Percentiles rank a stretch among this genome's conserved stretches.
Conservation (phyloP, 2,329 filamentous ascomycete species). For the Exserohilum turcica region DNA sequence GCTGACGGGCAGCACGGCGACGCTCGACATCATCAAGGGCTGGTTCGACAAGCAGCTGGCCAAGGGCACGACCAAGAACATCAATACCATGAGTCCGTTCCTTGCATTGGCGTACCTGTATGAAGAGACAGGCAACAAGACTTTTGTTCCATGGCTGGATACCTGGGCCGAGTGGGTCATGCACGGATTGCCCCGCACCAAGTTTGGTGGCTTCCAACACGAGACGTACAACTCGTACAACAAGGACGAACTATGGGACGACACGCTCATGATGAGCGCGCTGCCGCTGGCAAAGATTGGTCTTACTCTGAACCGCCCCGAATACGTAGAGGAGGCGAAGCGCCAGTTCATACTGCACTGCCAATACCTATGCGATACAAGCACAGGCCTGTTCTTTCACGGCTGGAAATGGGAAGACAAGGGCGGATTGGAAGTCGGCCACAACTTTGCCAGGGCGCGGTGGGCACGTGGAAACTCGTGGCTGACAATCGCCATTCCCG, state of each 20-base stretch:
- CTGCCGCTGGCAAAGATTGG: conserved; percentile 81
- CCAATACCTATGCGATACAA: conserved; percentile 76
- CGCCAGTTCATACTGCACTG: conserved; percentile 77
- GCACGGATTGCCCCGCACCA: conserved; percentile 73
- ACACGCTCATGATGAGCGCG: conserved; percentile 88
- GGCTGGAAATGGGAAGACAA: conserved; percentile 77
- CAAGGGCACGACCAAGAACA: conserved; percentile 80
- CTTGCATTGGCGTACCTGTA: conserved; percentile 78
- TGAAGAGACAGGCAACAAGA: conserved; percentile 70
- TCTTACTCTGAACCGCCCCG: conserved; percentile 68
- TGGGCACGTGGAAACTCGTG: conserved; percentile 71
- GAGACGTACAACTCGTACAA: conserved; percentile 74
- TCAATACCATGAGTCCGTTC: conserved; percentile 83
- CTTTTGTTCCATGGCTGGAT: conserved; percentile 78
- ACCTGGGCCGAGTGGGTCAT: conserved; percentile 84
- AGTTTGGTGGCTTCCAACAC: conserved; percentile 75
- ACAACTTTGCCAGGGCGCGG: conserved; percentile 61
- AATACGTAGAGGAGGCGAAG: conserved; percentile 79
- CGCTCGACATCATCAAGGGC: conserved; percentile 69
- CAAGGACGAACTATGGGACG: conserved; percentile 79
- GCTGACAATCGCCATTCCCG: conserved; percentile 82
- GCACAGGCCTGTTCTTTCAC: conserved; percentile 77
- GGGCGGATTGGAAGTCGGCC: conserved; percentile 55
- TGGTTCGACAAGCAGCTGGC: conserved; percentile 75
- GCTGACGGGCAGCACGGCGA: conserved; percentile 65